These are phyloP conservation scores for Sphagnurus paluster DNA, from an alignment of 1,284 basidiomycete genomes.

Conservation along the genomic window DNA sequence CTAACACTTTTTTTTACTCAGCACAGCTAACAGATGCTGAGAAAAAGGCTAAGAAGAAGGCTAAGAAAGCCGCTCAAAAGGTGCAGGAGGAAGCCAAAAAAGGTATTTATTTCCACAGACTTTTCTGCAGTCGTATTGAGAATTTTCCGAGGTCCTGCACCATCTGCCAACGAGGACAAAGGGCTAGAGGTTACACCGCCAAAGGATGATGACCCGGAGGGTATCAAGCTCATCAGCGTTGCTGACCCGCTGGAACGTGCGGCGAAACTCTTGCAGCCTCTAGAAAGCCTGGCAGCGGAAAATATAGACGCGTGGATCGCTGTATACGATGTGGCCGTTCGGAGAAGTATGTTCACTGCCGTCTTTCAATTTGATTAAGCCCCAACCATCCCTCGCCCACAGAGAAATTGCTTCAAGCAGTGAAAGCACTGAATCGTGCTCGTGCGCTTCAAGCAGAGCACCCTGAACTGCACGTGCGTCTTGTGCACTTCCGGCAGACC, in stretches of 20 bases:
- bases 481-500: slow-evolving; percentile 63
- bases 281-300: slow-evolving; percentile 53
- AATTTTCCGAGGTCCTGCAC: slow-evolving; percentile 24
- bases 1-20: slow-evolving; percentile 14
- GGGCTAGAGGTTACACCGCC: slow-evolving; percentile 61
- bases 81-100: slow-evolving; percentile 66
- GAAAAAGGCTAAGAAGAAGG: slow-evolving; percentile 91
- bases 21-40: slow-evolving; percentile 61
- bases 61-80: slow-evolving; percentile 82
- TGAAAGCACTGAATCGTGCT: slow-evolving; percentile 68
- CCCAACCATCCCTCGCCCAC: too few species aligned
- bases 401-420: slow-evolving; percentile 84
- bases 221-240: slow-evolving; percentile 65
- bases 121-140: background rate
- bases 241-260: slow-evolving; percentile 79
- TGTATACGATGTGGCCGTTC: slow-evolving; percentile 80
- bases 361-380: too few species aligned
- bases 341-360: slow-evolving; percentile 53
- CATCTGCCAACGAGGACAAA: slow-evolving; percentile 65
- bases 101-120: slow-evolving; percentile 23
- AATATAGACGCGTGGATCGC: slow-evolving; percentile 75
- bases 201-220: slow-evolving; percentile 86
- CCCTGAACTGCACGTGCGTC: slow-evolving; percentile 71
- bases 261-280: slow-evolving; percentile 68
- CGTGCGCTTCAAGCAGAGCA: slow-evolving; percentile 55